phyloP scores from a whole-genome alignment of 2,329 filamentous ascomycete genomes.

The Elsinoe batatas region DNA sequence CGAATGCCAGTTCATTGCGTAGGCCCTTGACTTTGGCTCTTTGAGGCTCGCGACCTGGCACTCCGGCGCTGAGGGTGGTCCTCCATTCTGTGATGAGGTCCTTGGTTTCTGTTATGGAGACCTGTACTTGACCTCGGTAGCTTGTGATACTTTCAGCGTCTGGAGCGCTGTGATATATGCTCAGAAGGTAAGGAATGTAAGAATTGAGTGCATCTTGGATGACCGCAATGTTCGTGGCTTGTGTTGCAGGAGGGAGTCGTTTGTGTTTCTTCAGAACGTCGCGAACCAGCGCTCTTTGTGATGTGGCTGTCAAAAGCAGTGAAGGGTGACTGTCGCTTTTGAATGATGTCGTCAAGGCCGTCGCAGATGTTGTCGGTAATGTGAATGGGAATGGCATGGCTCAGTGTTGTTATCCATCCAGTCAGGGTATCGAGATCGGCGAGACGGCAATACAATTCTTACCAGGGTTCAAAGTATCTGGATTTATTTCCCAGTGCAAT shows the following conservation, averaged over 20 bases:
- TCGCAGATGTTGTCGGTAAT: constrained; percentile 79
- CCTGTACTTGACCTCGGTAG: constrained; percentile 18
- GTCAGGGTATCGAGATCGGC: too few species aligned
- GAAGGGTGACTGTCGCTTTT: constrained; percentile 78
- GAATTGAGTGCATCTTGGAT: constrained; percentile 60
- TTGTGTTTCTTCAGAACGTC: constrained; percentile 84
- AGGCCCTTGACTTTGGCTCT: constrained; percentile 63
- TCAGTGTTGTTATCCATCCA: background rate
- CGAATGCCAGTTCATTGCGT: constrained; percentile 75
- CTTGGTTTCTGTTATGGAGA: constrained; percentile 51
- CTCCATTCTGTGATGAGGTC: constrained; percentile 67
- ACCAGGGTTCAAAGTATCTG: too few species aligned
- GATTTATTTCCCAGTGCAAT: too few species aligned
- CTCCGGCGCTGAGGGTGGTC: constrained; percentile 57
- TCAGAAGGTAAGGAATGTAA: constrained; percentile 77
- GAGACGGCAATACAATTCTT: too few species aligned
- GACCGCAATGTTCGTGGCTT: constrained; percentile 58
- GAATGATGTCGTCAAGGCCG: constrained; percentile 71
- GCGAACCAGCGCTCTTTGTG: constrained; percentile 71
- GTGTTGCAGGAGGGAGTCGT: constrained; percentile 62
- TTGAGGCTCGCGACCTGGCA: constrained; percentile 54
- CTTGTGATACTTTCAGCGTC: constrained; percentile 33
- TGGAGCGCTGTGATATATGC: constrained; percentile 59
- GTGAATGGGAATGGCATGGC: constrained; percentile 81
- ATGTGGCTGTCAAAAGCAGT: constrained; percentile 70